phyloP scores from a whole-genome alignment of 495 filamentous ascomycete genomes.

The Penicillium subrubescens region DNA sequence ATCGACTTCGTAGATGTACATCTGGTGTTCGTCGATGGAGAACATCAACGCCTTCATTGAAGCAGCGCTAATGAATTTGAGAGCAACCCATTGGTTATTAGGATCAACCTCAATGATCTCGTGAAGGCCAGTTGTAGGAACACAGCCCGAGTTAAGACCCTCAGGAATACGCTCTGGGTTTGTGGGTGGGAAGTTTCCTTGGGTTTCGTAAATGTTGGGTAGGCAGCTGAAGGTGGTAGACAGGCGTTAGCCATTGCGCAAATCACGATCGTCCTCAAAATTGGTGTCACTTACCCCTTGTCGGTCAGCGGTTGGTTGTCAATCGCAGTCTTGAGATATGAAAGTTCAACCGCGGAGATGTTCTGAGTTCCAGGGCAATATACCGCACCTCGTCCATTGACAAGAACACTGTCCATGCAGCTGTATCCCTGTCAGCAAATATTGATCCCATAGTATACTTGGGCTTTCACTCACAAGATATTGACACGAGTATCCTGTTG shows the following conservation, averaged over 20 bases:
- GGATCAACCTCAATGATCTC: conserved; percentile 43
- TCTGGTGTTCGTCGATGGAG: conserved; percentile 45
- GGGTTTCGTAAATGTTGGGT: conserved; percentile 32
- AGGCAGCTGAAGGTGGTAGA: conserved; percentile 20
- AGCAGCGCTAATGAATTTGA: conserved; percentile 52
- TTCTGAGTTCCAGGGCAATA: conserved; percentile 44
- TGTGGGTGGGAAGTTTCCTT: conserved; percentile 30
- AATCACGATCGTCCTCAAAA: background rate
- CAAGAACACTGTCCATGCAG: conserved; percentile 51
- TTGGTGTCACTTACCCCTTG: conserved; percentile 44
- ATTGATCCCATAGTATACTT: too few relatives aligned
- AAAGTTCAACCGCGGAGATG: conserved; percentile 33
- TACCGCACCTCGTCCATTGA: conserved; percentile 57
- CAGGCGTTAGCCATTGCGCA: background rate
- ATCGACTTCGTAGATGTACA: conserved; percentile 47
- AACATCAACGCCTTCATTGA: conserved; percentile 40
- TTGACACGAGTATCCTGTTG: conserved; percentile 39
- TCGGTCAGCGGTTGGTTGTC: conserved; percentile 44
- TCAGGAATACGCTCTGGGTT: conserved; percentile 40
- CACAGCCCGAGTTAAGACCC: conserved; percentile 41
- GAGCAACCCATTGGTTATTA: conserved; percentile 43
- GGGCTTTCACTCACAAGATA: conserved; percentile 32
- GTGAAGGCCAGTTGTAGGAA: conserved; percentile 37
- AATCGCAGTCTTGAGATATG: conserved; percentile 33
- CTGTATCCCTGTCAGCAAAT: conserved; percentile 12